Evolutionary conservation across 495 filamentous ascomycete genomes (phyloP).

Genomic region (Geoglossum glabrum): DNA sequence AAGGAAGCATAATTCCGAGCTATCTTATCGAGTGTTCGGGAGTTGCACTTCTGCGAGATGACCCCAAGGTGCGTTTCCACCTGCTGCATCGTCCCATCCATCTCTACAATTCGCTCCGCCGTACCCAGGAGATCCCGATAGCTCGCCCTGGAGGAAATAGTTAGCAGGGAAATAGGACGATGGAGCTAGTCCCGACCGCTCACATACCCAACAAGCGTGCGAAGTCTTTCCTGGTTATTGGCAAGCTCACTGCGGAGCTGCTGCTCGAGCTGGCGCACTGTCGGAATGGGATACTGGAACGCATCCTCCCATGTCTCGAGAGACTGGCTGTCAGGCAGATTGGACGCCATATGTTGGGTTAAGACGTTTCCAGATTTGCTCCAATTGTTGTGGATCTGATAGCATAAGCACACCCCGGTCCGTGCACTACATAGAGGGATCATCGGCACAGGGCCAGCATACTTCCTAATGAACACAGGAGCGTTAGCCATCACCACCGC

Average conservation of each 20-base stretch:
- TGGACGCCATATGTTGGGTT: slow-evolving; percentile 29
- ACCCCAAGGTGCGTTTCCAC: slow-evolving; percentile 49
- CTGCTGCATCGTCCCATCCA: slow-evolving; percentile 56
- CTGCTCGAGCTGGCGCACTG: slow-evolving; percentile 40
- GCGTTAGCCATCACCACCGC: no score
- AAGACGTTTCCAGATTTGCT: neutral
- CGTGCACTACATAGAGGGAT: neutral
- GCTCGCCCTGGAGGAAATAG: slow-evolving; percentile 34
- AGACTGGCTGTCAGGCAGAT: slow-evolving; percentile 35
- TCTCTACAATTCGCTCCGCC: slow-evolving; percentile 75
- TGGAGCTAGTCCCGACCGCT: neutral
- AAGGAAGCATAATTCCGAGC: slow-evolving; percentile 39
- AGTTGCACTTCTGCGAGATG: slow-evolving; percentile 62
- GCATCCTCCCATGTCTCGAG: slow-evolving; percentile 47
- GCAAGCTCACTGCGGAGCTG: slow-evolving; percentile 44
- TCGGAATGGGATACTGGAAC: slow-evolving; percentile 43
- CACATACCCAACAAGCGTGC: slow-evolving; percentile 68
- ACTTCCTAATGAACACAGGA: no score
- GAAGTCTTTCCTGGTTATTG: slow-evolving; percentile 71
- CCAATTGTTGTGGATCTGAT: neutral
- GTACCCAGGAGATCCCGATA: slow-evolving; percentile 88
- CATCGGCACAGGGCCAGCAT: no score
- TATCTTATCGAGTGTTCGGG: slow-evolving; percentile 47
- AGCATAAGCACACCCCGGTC: neutral
- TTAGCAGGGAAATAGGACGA: neutral